These are phyloP conservation scores for Nannochloris sp. DNA, from an alignment of 139 green algal species.

Conservation along the genomic window DNA sequence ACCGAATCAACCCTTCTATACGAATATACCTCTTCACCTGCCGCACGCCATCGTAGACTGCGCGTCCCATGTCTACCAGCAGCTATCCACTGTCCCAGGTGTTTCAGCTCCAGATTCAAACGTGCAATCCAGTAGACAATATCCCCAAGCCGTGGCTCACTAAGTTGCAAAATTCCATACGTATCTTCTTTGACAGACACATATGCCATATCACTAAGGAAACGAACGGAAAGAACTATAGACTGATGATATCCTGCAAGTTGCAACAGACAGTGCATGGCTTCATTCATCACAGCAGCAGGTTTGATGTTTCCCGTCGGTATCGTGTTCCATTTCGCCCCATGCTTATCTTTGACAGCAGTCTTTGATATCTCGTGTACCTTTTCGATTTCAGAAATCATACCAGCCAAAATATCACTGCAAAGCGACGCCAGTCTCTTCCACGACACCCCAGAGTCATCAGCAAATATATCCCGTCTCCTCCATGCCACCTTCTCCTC, in stretches of 20 bases:
- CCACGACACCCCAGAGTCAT: constrained; percentile 37
- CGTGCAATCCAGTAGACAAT: constrained; percentile 10
- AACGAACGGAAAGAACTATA: not conserved
- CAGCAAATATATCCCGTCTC: constrained; percentile 30
- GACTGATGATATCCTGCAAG: constrained; percentile 5
- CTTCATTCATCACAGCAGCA: constrained; percentile 2
- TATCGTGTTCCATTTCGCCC: not conserved
- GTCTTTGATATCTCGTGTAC: not conserved
- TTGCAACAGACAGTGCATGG: constrained; percentile 7
- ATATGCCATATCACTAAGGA: constrained; percentile 12
- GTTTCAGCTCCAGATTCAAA: not conserved
- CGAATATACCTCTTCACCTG: constrained; percentile 7
- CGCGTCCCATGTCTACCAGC: constrained; percentile 7
- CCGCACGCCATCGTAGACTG: constrained; percentile 16
- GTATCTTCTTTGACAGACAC: constrained; percentile 16
- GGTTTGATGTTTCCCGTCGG: not conserved
- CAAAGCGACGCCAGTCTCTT: constrained; percentile 13
- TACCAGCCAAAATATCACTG: constrained; percentile 11
- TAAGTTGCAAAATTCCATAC: constrained; percentile 30
- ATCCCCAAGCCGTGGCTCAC: constrained; percentile 4
- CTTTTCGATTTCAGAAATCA: not conserved
- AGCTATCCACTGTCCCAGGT: not conserved
- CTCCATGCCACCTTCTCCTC: constrained; percentile 4
- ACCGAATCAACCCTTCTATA: not conserved
- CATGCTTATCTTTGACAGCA: not conserved